Conservation (phyloP, 345 rosid genomes). For the Salix udensis region DNA sequence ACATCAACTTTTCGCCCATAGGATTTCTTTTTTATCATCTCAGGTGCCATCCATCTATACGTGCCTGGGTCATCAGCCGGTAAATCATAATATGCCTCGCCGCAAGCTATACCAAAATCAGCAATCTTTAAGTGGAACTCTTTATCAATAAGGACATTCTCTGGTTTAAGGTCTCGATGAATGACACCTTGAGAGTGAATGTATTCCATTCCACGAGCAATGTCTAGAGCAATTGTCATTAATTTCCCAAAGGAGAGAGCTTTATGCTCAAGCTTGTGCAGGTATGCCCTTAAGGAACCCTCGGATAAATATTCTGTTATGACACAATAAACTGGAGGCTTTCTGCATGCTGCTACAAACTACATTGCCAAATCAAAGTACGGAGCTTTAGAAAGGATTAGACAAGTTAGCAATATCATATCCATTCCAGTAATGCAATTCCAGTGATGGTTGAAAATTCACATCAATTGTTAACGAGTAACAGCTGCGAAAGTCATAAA, state of each 20-base stretch:
- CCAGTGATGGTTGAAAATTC: not conserved
- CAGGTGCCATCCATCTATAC: slow-evolving; percentile 99
- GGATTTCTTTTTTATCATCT: slow-evolving; percentile 88
- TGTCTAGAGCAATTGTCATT: slow-evolving; percentile 60
- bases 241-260: slow-evolving; percentile 62
- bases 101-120: slow-evolving; percentile 98
- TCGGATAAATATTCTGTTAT: slow-evolving; percentile 68
- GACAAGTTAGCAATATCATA: not conserved
- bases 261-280: slow-evolving; percentile 88
- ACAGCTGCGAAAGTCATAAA: not conserved
- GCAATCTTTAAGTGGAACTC: slow-evolving; percentile 79
- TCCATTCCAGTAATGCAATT: not conserved
- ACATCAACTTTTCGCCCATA: slow-evolving; percentile 86
- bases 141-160: slow-evolving; percentile 70
- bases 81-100: slow-evolving; percentile 71
- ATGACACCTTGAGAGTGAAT: slow-evolving; percentile 82
- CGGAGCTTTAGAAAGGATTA: not conserved
- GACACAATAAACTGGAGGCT: slow-evolving; percentile 61
- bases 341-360: slow-evolving; percentile 75
- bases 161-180: slow-evolving; percentile 98
- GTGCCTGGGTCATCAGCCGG: slow-evolving; percentile 97
- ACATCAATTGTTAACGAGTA: not conserved
- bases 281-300: slow-evolving; percentile 79
- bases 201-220: slow-evolving; percentile 91
- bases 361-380: slow-evolving; percentile 30